A percentile compares a stretch with the other conserved stretches of the same genome.
Evolutionary conservation across 768 basidiomycete genomes (phyloP).

Genomic region (Termitomyces sp.): DNA sequence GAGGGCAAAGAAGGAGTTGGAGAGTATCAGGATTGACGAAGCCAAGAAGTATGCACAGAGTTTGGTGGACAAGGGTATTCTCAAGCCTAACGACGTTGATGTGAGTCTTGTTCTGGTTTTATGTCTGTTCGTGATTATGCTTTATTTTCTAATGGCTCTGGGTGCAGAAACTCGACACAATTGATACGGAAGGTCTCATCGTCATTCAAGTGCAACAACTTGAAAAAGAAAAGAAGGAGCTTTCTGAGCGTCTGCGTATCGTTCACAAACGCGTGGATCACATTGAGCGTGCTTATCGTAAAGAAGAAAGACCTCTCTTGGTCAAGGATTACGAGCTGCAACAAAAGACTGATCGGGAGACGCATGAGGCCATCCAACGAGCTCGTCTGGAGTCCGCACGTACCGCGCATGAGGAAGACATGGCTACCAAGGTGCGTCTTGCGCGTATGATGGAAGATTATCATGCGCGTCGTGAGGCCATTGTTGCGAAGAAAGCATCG

Average conservation of each 20-base stretch:
- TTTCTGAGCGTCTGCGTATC: slow-evolving; percentile 75
- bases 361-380: slow-evolving; percentile 57
- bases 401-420: slow-evolving; percentile 53
- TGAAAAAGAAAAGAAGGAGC: slow-evolving; percentile 93
- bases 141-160: neutral
- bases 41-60: slow-evolving; percentile 84
- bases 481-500: slow-evolving; percentile 53
- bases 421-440: slow-evolving; percentile 73
- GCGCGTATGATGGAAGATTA: slow-evolving; percentile 72
- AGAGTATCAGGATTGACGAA: slow-evolving; percentile 73
- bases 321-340: slow-evolving; percentile 83
- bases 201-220: slow-evolving; percentile 89
- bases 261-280: slow-evolving; percentile 90
- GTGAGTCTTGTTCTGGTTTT: slow-evolving; percentile 33
- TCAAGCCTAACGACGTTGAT: slow-evolving; percentile 58
- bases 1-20: slow-evolving; percentile 64
- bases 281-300: slow-evolving; percentile 89
- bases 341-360: slow-evolving; percentile 67
- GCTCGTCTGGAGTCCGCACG: slow-evolving; percentile 50
- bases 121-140: neutral
- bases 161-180: slow-evolving; percentile 67
- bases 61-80: slow-evolving; percentile 71
- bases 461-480: slow-evolving; percentile 37
- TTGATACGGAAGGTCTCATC: slow-evolving; percentile 84
- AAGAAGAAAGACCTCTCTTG: slow-evolving; percentile 85